Evolutionary conservation across 257 asterid species (phyloP), one percentile per base, ranked within the genome.

Genomic region (Datura wrightii): DNA sequence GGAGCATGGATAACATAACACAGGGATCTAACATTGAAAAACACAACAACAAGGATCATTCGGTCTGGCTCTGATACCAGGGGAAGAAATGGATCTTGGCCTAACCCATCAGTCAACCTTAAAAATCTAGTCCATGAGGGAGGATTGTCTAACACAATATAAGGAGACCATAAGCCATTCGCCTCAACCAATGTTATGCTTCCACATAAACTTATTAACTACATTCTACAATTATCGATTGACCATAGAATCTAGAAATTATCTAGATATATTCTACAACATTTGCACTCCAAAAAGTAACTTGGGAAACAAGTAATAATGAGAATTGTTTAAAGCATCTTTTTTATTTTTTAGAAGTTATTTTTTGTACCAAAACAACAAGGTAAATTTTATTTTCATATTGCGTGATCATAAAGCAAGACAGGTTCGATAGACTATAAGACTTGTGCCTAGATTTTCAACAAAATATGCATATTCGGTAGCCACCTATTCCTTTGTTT

Each of bases 81-180:
- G 72, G 34, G 72, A 65, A 65, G 41, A 65, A 66, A 67, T 67
- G 16, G 6, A 66, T 36, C 24, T 37, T 37, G 76, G 16, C 10
- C 76, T 66, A 66, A 66, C 48, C 14, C 74, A 66, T 13, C 39
- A 66, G 46, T 37, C 50, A 15, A 67, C 76, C 76, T 67, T 37
- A 67, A 37, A 67, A 67, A 42, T 39, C 31, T 15, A 67, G 52
- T 14, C 74, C 24, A 37, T 15, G 2, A 8, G 13, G 76, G 76
- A 67, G 50, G 13, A 67, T 60, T 37, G 76, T 67, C 76, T 50
- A 39, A 67, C 50, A 67, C 76, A 67, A 15, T 67, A 67, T 67
- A 67, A 67, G 76, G 50, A 67, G 50, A 67, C 31, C 50, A 15
- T 50, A 36, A 66, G 52, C 39, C 76, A 67, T 67, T 39, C 50